Base-by-base conservation (phyloP, 2,329 filamentous ascomycete species). In the Esteya vermicola region DNA sequence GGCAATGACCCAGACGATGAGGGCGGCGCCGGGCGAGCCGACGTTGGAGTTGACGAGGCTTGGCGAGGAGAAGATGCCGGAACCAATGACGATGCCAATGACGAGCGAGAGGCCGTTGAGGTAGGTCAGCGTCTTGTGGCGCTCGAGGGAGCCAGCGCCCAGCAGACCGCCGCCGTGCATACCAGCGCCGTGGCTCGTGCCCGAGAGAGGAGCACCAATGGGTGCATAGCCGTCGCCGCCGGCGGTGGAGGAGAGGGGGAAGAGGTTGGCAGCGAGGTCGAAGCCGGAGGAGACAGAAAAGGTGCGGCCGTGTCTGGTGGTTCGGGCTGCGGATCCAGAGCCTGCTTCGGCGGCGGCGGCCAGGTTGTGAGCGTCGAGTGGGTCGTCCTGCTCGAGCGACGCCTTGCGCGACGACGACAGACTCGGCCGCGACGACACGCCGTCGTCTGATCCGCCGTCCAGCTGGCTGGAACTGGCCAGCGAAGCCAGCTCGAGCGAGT, bases 401-500 rank as follows among this genome's bases (percentile, higher is more conserved):
- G 93, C 70, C 50, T 85, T 81, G 48, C 86, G 81, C 44, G 89
- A 95, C n/a, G 89, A 96, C 13, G 86, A 84, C 52, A 88, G 77
- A 50, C 85, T 89, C n/a, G 82, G 85, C 30, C 78, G 74, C 3
- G 86, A 94, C 31, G 81, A 74, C 9, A 81, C 74, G 46, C 70
- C 71, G 36, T 72, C 73, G 36, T 64, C 68, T 40, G 20, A 19
- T 33, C 81, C 73, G 36, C 72, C 73, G 36, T 65, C 68, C 39
- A 70, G 32, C 45, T 50, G 73, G 50, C 81, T 85, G 28, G 82
- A 88, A 46, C 85, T 93, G 44, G 89, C 91, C 47, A 98, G 77
- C 39, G 88, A 95, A 45, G 88, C 91, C 43, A 98, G 81, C 66
- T 98, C 91, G 54, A 98, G 77, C 35, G 89, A 96, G 69, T 98